Evolutionary conservation across 805 yeast genomes (phyloP).

Genomic region (Priceomyces castillae): DNA sequence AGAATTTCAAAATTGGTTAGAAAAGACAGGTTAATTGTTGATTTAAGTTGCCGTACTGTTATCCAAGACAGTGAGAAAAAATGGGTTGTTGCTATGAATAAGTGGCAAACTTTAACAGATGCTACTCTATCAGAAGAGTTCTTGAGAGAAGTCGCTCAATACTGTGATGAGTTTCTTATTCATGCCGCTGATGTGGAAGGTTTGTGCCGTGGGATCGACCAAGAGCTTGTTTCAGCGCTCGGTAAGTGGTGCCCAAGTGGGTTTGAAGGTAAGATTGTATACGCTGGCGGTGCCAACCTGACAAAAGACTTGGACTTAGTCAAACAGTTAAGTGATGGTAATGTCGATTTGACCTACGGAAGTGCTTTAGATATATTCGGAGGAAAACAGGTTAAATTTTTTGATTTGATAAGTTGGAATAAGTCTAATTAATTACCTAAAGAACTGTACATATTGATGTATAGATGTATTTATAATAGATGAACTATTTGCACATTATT

Average conservation of each 20-base stretch:
- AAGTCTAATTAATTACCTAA: conserved; percentile 5
- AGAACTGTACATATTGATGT: conserved; percentile 1
- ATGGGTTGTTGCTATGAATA: conserved; percentile 97
- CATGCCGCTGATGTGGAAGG: conserved; percentile 99
- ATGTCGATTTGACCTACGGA: conserved; percentile 90
- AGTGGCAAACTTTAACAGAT: conserved; percentile 90
- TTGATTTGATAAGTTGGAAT: conserved; percentile 79
- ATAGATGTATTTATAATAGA: conserved; percentile 3
- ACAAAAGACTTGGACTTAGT: conserved; percentile 69
- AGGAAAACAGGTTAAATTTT: conserved; percentile 73
- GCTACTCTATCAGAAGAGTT: conserved; percentile 53
- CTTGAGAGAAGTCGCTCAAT: conserved; percentile 51
- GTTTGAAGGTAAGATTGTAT: conserved; percentile 68
- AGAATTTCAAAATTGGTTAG: conserved; percentile 58
- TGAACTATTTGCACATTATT: background rate
- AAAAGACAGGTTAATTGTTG: conserved; percentile 68
- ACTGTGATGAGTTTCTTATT: conserved; percentile 83
- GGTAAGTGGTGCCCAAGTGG: conserved; percentile 71
- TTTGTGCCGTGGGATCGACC: conserved; percentile 88
- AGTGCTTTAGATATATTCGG: conserved; percentile 95
- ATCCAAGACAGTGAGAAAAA: conserved; percentile 21
- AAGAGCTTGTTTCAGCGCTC: conserved; percentile 63
- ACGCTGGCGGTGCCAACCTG: conserved; percentile 95
- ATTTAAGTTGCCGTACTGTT: conserved; percentile 72
- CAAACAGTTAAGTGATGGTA: conserved; percentile 64